These are phyloP conservation scores for Rhizoctonia solani DNA, from an alignment of 1,284 basidiomycete genomes.

Conservation along the genomic window DNA sequence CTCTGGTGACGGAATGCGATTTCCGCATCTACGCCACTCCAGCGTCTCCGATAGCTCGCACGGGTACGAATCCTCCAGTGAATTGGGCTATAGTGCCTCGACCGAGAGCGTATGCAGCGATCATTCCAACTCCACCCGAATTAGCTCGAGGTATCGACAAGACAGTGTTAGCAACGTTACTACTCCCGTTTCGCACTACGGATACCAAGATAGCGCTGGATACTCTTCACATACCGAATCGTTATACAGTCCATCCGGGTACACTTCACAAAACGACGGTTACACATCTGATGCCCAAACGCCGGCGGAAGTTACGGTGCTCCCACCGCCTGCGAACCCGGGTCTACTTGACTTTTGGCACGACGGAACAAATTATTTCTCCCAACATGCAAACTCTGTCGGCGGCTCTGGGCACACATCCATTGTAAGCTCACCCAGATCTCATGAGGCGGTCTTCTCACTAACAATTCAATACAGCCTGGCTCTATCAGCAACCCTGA, in stretches of 20 bases:
- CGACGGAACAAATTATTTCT: background rate
- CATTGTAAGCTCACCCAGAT: conserved; percentile 1
- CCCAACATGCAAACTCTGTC: background rate
- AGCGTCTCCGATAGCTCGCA: background rate
- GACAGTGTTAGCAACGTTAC: background rate
- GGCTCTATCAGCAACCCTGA: conserved; percentile 6
- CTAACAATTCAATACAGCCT: background rate
- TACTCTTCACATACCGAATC: conserved; percentile 15
- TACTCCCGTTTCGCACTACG: background rate
- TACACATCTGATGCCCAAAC: conserved; percentile 5
- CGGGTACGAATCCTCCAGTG: background rate
- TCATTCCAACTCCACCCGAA: conserved; percentile 2
- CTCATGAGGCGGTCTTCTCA: background rate
- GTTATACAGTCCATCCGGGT: background rate
- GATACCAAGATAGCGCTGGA: background rate
- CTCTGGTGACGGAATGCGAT: no score
- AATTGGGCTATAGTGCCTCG: background rate
- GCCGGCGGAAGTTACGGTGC: conserved; percentile 22
- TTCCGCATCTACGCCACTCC: background rate
- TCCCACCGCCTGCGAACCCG: conserved; percentile 10
- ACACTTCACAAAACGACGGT: background rate
- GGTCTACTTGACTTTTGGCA: background rate
- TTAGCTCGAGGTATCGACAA: background rate
- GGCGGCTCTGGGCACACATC: conserved; percentile 10
- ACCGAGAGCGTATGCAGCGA: conserved; percentile 4